Evolutionary conservation across 1,284 basidiomycete genomes (phyloP).

Genomic region (Kalmanozyma brasiliensis): DNA sequence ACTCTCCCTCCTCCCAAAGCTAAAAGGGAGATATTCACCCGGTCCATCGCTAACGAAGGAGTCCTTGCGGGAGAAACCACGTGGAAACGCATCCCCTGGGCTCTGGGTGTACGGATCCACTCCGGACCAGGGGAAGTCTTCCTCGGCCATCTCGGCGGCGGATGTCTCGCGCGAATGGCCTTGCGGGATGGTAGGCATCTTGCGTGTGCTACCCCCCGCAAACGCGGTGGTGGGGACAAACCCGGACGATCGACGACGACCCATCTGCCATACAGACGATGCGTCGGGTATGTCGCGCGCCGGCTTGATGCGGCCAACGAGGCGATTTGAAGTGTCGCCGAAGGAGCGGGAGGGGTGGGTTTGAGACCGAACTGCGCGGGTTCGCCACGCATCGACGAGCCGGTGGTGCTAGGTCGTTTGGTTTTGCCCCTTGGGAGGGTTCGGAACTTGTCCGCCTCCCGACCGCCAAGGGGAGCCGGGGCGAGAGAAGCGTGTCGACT

Average conservation of each 20-base stretch:
- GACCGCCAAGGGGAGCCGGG: too few species aligned
- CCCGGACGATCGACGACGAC: constrained; percentile 31
- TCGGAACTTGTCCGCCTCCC: too few species aligned
- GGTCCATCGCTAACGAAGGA: too few species aligned
- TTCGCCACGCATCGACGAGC: constrained; percentile 17
- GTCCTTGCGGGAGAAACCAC: too few species aligned
- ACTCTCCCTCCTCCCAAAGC: constrained; percentile 20
- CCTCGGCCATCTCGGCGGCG: constrained; percentile 7
- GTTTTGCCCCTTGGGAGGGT: constrained; percentile 12
- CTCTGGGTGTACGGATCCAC: constrained; percentile 20
- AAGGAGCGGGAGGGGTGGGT: neutral
- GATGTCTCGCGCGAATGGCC: constrained; percentile 33
- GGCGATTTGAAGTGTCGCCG: neutral
- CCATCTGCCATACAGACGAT: constrained; percentile 29
- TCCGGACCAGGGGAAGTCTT: constrained; percentile 4
- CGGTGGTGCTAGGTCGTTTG: constrained; percentile 14
- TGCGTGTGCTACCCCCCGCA: constrained; percentile 6
- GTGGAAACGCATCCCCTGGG: neutral
- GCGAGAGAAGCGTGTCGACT: neutral
- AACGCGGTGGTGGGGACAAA: neutral
- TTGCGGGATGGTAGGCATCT: constrained; percentile 40
- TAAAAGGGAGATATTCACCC: constrained; percentile 25
- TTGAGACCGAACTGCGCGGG: constrained; percentile 15
- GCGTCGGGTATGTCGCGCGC: constrained; percentile 6
- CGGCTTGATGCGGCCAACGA: constrained; percentile 19